Evolutionary conservation across 2,329 filamentous ascomycete species (phyloP), one percentile per base, ranked within the genome.

Genomic region (Aspergillus japonicus): DNA sequence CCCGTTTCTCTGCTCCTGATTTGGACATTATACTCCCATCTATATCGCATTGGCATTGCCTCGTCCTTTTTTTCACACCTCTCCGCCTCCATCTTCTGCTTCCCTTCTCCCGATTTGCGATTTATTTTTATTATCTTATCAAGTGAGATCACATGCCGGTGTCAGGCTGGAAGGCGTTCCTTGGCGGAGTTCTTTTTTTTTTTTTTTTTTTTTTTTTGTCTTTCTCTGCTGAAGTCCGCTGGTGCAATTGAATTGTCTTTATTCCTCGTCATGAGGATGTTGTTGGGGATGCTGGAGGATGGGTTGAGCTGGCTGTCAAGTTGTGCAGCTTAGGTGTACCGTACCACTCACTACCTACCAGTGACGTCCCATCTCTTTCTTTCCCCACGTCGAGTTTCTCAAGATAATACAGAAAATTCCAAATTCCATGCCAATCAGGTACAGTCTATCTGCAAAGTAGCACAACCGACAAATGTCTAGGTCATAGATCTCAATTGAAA

Each of bases 121-220:
- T 19, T 44, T 16, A 7, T 7, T 44, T 7, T 19, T 16, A 12
- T 35, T 5, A 16, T 35, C 33, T 16, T 35, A 12, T 16, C 33
- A 16, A 44, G 39, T n/a, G 5, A 16, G 6, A 16, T 19, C 39
- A 44, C 39, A 44, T 63, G 66, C 51, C 66, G 66, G 64, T 63
- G 53, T 63, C 57, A 60, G 68, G 66, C 55, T 66, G 68, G 64
- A 70, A 63, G 72, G 72, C 72, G 73, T 75, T 73, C 64, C 54
- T 59, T 62, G 58, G 63, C 42, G 69, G 70, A 66, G 63, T 70
- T 71, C 47, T 69, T 71, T 48, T 59, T 58, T 62, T 54, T 1
- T 11, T 35, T 35, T 16, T 16, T 10, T 35, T 35, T 16, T 16
- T 35, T 35, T 5, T 35, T 10, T 35, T 16, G 12, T 16, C 33